Evolutionary conservation across 139 green algal species (phyloP), one percentile per base, ranked within the genome.

Genomic region (Zygnema cylindricum): DNA sequence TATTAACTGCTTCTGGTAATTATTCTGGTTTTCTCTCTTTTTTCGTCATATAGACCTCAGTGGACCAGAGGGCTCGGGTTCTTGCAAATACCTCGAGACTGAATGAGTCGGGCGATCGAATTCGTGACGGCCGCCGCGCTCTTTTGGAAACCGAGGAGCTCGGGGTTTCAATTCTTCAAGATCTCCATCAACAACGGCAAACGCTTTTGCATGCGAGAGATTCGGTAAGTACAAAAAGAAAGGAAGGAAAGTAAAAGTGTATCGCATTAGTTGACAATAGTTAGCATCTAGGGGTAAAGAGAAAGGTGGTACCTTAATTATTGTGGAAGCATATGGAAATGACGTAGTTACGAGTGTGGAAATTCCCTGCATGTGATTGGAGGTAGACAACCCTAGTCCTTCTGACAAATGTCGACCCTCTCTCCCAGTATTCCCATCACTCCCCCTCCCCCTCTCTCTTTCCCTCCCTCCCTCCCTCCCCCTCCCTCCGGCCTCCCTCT

Each of bases 131-230:
- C 38, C 86, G 88, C 77, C 69, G 81, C 2, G 54, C 75, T 55
- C 54, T 93, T 42, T 35, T 93, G 11, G 91, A 94, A 86, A 93
- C 91, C 69, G 95, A 99, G 96, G 97, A 99, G 86, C 92, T 98
- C 32, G 97, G 97, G 21, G 95, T 96, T 1, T 94, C 73, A 87
- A 98, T 99, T 71, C 90, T 99, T 69, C 85, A 94, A 63, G 95
- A 99, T 93, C 93, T 99, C 43, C 94, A 98, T 54, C 85, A 94
- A 33, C 97, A 99, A 86, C 93, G 97, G 1, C 93, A 99, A 92
- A 98, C 96, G 1, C 98, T 99, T 87, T 42, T 94, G 36, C 93
- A 95, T 84, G 93, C 96, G 35, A 94, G 94, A 41, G 94, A 98
- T 90, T 96, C 95, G 41, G 87, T 91, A 86, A 21, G 2, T 36